phyloP scores from a whole-genome alignment of 805 yeast species.

The Myxozyma udenii region DNA sequence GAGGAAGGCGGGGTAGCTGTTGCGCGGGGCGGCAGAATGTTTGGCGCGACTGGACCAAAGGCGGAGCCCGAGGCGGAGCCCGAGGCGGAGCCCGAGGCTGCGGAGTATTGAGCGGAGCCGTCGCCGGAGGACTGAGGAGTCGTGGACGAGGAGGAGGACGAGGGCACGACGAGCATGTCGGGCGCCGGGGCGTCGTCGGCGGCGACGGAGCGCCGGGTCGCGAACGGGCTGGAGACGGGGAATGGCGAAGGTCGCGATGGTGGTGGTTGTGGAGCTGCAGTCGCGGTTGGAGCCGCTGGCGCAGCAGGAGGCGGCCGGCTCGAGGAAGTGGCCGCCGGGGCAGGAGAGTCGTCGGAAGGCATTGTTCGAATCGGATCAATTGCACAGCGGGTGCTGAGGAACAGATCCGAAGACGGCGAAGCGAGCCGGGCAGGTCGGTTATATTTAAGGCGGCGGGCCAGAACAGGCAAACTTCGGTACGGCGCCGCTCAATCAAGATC shows the following conservation, averaged over 20 bases:
- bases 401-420: background rate
- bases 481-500: background rate
- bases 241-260: background rate
- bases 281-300: too few relatives aligned
- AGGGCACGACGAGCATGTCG: background rate
- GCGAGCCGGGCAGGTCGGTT: background rate
- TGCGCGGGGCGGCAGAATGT: background rate
- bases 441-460: background rate
- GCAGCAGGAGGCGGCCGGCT: too few relatives aligned
- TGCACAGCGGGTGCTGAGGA: background rate
- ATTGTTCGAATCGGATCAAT: too few relatives aligned
- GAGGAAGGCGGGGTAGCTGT: constrained; percentile 2
- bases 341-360: too few relatives aligned
- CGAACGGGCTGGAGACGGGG: background rate
- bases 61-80: background rate
- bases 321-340: too few relatives aligned
- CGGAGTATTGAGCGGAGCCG: background rate
- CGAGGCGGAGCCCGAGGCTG: background rate
- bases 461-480: too few relatives aligned
- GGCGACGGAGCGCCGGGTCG: background rate
- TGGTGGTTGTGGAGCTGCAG: background rate
- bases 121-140: background rate
- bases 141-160: background rate
- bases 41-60: background rate
- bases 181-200: too few relatives aligned